Evolutionary conservation across 163 green algal genomes (phyloP), one percentile per base, ranked within the genome.

Genomic region (Chloromonas sp.): DNA sequence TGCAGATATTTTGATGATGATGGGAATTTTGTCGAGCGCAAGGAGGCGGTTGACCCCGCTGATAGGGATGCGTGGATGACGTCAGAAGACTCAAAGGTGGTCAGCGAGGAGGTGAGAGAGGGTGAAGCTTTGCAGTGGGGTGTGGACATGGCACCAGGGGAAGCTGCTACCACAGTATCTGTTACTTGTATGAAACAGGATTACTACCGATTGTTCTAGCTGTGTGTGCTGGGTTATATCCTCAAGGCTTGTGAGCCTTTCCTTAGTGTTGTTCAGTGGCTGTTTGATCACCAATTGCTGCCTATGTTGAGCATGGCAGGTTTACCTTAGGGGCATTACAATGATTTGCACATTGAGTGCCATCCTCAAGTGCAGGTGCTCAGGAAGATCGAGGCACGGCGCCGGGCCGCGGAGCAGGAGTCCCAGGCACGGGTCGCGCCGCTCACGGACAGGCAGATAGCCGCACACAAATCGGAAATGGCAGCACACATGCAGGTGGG

Each of bases 1-100:
- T 61, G 81, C 62, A 84, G 81, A 1, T 85, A 92, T 86, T 96
- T 97, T 87, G 94, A 96, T 70, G 93, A 95, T 8, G 87, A 90
- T 3, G 93, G 94, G 15, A 94, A 96, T 86, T 97, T 94, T 86
- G 90, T 97, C 8, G 85, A 93, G 60, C 74, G 87, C n/a, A 93
- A 94, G 87, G 87, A 93, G 5, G 91, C 94, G 57, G 36, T 36
- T 36, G 90, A 91, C 15, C 87, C 88, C 2, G 86, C 88, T 0
- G 78, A 90, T 3, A 78, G 87, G 15, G 94, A 97, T 76, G 93
- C 92, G 0, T 97, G 94, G 94, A 85, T 97, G n/a, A 79, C 84
- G 60, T 93, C 89, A 1, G 91, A 92, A 0, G 92, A 94, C 14
- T 70, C 83, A 58, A 87, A 89, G 90, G 92, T 94, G 76, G 85